Evolutionary conservation across 176 grass and related monocot species (phyloP).

Genomic region (Triticum turgidum): DNA sequence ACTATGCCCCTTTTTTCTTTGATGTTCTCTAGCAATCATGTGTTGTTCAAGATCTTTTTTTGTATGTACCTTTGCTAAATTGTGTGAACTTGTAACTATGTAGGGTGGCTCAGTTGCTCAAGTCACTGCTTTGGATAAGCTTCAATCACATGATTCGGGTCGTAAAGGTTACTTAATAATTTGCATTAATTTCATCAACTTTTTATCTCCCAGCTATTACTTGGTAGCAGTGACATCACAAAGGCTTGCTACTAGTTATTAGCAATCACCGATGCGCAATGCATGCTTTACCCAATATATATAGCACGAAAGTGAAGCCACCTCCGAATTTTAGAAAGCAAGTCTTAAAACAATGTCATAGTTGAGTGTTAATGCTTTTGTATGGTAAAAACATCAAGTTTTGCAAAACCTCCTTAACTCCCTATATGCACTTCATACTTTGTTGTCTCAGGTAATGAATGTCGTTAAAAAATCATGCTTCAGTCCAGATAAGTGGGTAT

Average conservation of each 20-base stretch:
- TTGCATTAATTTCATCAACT: background rate
- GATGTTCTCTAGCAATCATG: conserved; percentile 22
- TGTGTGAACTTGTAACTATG: background rate
- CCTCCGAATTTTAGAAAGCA: background rate
- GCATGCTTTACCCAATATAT: background rate
- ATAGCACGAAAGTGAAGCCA: background rate
- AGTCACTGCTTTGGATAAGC: background rate
- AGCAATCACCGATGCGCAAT: background rate
- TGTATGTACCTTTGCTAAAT: conserved; percentile 9
- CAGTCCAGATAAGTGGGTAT: background rate
- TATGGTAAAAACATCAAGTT: background rate
- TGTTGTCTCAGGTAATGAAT: background rate
- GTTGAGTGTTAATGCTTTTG: background rate
- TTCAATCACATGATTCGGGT: background rate
- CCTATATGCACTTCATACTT: background rate
- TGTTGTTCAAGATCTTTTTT: background rate
- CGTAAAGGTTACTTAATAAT: conserved; percentile 15
- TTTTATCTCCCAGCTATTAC: background rate
- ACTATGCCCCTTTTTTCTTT: background rate
- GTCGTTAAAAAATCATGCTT: background rate
- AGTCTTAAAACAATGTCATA: background rate
- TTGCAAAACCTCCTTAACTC: background rate
- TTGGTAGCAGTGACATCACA: background rate
- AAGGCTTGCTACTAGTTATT: background rate
- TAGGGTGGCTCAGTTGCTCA: conserved; percentile 24